Base-by-base conservation (phyloP, 1,139 yeast genomes). In the Wickerhamomyces sp. region DNA sequence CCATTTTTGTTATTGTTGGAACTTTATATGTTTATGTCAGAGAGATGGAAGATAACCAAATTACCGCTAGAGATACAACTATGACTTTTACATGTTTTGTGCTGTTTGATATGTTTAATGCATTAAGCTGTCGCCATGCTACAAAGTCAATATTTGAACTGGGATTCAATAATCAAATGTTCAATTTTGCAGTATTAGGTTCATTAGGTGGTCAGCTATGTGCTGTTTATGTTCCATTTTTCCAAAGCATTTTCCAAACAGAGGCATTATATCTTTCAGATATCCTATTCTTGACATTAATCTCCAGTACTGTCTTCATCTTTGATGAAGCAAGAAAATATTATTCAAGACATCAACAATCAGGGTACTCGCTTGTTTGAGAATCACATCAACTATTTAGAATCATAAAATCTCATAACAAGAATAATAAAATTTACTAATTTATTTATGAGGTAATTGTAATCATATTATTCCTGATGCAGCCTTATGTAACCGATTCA, bases 61-160 rank as follows among this genome's bases (percentile, higher is more conserved):
- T 90, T 42, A 88, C 97, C 4, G 82, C 92, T 13, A 82, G 97
- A 63, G 97, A 90, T 59, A 90, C 97, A 13, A 92, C 98, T n/a
- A 90, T 92, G 96, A 89, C 97, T 0, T 92, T 92, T 58, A 92
- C 97, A 0, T 87, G 97, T 59, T 92, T 92, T 64, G 97, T 92
- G 12, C 69, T 90, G 42, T 92, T 81, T 56, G 98, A 92, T 62
- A 85, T 92, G 95, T 92, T 92, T 67, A 92, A 89, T 60, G 98
- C 97, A 0, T 70, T 92, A 48, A 70, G 96, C 9, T 90, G 96
- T 60, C 87, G 97, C 56, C 95, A 94, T 47, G 74, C 82, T 45
- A 74, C 88, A 34, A 89, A 87, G 60, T 84, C 95, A 3, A 76
- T 84, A 15, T 82, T 87, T 55, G 84, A 84, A 54, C 58, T 89